These are phyloP conservation scores for Santalum album DNA, from an alignment of 164 flowering plant species.

Conservation along the genomic window DNA sequence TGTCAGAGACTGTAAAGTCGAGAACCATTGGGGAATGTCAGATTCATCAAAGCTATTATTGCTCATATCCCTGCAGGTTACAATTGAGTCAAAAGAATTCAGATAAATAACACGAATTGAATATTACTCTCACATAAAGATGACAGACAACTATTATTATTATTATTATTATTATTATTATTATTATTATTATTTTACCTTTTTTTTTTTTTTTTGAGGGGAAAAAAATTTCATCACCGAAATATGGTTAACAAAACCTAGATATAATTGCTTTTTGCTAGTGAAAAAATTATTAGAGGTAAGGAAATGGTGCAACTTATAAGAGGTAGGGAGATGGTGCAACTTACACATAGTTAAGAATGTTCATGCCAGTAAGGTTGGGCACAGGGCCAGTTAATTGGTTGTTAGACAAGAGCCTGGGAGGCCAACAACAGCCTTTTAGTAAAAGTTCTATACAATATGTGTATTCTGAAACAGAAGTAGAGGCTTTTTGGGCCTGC, in stretches of 20 bases:
- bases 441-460: neutral
- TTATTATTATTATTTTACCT: too few species aligned
- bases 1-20: constrained; percentile 41
- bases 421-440: neutral
- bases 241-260: too few species aligned
- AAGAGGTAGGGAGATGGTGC: neutral
- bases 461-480: neutral
- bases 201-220: too few species aligned
- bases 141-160: too few species aligned
- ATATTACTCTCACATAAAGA: too few species aligned
- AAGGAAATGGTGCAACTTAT: too few species aligned
- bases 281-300: too few species aligned
- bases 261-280: too few species aligned
- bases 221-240: too few species aligned
- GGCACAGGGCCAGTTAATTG: constrained; percentile 43
- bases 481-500: neutral
- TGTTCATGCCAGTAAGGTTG: constrained; percentile 42
- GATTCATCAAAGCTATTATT: constrained; percentile 42
- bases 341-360: constrained; percentile 47
- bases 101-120: too few species aligned
- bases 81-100: neutral
- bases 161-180: too few species aligned
- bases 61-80: constrained; percentile 50
- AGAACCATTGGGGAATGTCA: constrained; percentile 40
- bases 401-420: constrained; percentile 52